Base-by-base conservation (phyloP, 1,284 basidiomycete species). In the Moniliophthora roreri region DNA sequence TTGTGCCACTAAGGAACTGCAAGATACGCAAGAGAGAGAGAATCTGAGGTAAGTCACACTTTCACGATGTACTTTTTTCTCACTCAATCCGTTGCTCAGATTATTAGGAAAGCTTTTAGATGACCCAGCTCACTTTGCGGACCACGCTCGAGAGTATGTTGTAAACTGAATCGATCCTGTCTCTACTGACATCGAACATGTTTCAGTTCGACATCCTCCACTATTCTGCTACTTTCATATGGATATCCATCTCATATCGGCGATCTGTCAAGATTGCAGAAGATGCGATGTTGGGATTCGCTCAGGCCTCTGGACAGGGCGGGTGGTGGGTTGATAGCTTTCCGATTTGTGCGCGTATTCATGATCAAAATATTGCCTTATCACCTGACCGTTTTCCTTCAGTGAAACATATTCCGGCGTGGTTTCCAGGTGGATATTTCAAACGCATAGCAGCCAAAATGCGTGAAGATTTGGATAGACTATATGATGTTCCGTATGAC, bases 231-330 rank as follows among this genome's bases (percentile, higher is more conserved):
- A 3, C 56, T 76, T 5, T 60, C 72, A 8, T 75, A 73, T 52
- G 75, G 75, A 0, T 75, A 77, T 54, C 54, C 66, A n/a, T 63
- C 69, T 0, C 53, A 67, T 13, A 59, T 55, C 11, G 59, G 66
- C 9, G 74, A 78, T 50, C 65, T 5, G 69, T 76, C 3, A 61
- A 67, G 47, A 71, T 75, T 7, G 73, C 69, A 5, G 69, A 76
- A 51, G 62, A 71, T 40, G 74, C 74, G 11, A 74, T 76, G 71
- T 61, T 63, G n/a, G 72, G 71, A 6, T 73, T 75, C 49, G 60
- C 70, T 0, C 54, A 62, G 18, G 72, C 72, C 1, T 70, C 72
- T 1, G 69, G 70, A 49, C 74, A 72, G 0, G 71, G 70, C n/a
- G 44, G 38, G 39, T 68, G 69, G 49, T 74, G 69, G 50, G 71